Conservation (phyloP, 129 eudicot species). For the Apium graveolens region DNA sequence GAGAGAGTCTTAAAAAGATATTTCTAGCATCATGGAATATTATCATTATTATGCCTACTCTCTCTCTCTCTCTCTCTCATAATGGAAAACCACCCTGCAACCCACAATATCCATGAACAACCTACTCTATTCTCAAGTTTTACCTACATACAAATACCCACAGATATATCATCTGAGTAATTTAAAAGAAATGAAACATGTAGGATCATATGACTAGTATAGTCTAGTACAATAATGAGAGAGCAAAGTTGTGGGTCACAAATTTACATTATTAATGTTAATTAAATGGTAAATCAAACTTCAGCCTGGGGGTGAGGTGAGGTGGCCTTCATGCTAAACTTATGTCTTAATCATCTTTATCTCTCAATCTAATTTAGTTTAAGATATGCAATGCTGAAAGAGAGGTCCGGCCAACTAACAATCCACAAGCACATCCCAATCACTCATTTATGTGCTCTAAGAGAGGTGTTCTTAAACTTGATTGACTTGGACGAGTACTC, state of each 20-base stretch:
- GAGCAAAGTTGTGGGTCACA: not conserved
- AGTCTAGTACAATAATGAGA: not conserved
- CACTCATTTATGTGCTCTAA: too few species aligned
- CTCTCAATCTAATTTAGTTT: not conserved
- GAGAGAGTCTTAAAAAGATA: not conserved
- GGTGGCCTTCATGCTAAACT: constrained; percentile 7
- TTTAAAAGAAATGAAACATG: not conserved
- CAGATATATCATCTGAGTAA: too few species aligned
- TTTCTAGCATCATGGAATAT: constrained; percentile 6
- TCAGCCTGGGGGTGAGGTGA: not conserved
- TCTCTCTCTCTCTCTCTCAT: not conserved
- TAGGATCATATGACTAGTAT: constrained; percentile 4
- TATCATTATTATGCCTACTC: not conserved
- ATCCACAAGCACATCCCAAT: constrained; percentile 6
- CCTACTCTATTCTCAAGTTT: not conserved
- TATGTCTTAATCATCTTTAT: constrained; percentile 20
- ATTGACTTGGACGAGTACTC: too few species aligned
- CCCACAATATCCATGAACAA: not conserved
- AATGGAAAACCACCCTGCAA: constrained; percentile 4
- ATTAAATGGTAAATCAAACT: not conserved
- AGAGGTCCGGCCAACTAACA: constrained; percentile 5
- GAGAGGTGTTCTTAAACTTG: too few species aligned
- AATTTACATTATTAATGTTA: not conserved
- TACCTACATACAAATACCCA: not conserved
- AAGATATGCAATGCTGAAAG: not conserved